Evolutionary conservation across 345 rosid genomes (phyloP), one percentile per base, ranked within the genome.

Genomic region (Rhodamnia argentea): DNA sequence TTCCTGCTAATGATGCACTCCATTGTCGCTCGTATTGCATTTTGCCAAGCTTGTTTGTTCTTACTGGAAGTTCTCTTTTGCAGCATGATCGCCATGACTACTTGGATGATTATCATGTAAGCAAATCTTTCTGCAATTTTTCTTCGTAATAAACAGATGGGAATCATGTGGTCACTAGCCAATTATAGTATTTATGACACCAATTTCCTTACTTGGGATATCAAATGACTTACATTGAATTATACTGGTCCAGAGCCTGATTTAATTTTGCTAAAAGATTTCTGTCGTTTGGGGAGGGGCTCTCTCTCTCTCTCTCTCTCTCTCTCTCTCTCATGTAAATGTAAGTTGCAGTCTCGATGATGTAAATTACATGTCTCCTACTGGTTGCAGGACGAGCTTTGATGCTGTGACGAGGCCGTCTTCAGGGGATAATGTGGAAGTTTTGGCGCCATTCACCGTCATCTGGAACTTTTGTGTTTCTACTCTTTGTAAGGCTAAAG

Each of bases 51-150:
- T 2, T 55, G 57, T 16, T 85, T 52, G 0, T 83, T 64, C 10
- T 55, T 29, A 83, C 83, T 90, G 70, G 23, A 37, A 70, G 81
- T 70, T 37, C 81, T 70, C 84, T 84, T 87, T 92, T 90, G 94
- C 96, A 95, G 99, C 94, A 86, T 37, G 86, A 93, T 88, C 94
- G 88, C 82, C 94, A 88, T 5, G 96, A 95, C 89, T 89, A 94
- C 90, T 52, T 92, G 92, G 98, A 96, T 50, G 97, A 97, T 91
- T 95, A 97, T 91, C 99, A 94, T 88, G 98, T 96, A 93, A 95
- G 98, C 26, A 37, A 70, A 70, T 37, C 81, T 70, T 18, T 37
- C 81, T 9, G 26, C 18, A 29, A 29, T 64, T 62, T 62, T 62
- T 64, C n/a, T 29, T 29, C 0, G 23, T 64, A 29, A 64, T 7